Percentiles rank a stretch among this genome's conserved stretches.
phyloP scores from a whole-genome alignment of 1,139 yeast species.

The Pichia cactophila region DNA sequence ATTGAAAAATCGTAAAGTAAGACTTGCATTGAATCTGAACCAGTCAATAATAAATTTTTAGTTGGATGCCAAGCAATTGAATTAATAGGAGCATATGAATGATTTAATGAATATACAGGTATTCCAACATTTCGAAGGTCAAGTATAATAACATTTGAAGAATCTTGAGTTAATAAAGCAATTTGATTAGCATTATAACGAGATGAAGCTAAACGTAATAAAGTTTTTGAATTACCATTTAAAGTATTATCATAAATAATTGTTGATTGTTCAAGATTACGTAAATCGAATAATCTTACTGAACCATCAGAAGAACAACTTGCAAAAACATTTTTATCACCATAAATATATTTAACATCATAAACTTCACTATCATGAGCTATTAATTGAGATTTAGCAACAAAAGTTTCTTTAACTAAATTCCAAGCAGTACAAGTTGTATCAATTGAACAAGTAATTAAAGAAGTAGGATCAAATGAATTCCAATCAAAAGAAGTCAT shows the following conservation, averaged over 20 bases:
- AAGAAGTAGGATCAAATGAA: constrained; percentile 54
- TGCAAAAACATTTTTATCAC: constrained; percentile 73
- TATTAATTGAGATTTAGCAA: constrained; percentile 84
- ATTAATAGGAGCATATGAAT: constrained; percentile 63
- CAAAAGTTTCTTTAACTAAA: constrained; percentile 49
- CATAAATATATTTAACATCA: constrained; percentile 79
- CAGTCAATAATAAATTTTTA: constrained; percentile 58
- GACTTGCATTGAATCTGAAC: constrained; percentile 89
- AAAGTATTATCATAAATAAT: constrained; percentile 71
- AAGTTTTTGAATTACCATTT: constrained; percentile 9
- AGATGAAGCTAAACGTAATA: constrained; percentile 69
- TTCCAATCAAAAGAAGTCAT: constrained; percentile 95
- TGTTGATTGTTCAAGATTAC: constrained; percentile 89
- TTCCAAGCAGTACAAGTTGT: constrained; percentile 99
- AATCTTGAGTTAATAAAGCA: constrained; percentile 74
- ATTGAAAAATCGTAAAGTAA: constrained; percentile 68
- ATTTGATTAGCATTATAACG: constrained; percentile 72
- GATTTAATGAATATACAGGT: constrained; percentile 63
- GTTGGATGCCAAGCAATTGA: constrained; percentile 80
- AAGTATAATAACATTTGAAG: constrained; percentile 58
- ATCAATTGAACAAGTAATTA: constrained; percentile 85
- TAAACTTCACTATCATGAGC: constrained; percentile 96
- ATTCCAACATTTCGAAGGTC: constrained; percentile 87
- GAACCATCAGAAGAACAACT: constrained; percentile 96
- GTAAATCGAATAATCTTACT: constrained; percentile 80